Evolutionary conservation across 169 alveolate species (phyloP), one percentile per base, ranked within the genome.

Genomic region (Cryptosporidium tyzzeri): DNA sequence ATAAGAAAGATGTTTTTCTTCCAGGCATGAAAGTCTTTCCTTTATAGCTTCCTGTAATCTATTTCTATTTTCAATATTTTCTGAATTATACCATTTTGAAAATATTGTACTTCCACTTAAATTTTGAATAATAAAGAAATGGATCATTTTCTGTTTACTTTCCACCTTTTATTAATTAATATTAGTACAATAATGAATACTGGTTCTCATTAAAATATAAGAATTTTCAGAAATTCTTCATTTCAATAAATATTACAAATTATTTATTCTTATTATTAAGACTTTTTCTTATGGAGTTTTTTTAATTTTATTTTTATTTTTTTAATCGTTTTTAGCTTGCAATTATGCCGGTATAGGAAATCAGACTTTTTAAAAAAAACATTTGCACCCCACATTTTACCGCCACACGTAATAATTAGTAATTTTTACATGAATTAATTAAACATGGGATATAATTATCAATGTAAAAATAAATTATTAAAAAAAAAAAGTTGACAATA

Each of bases 51-150:
- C 89, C 21, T 80, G 80, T 12, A 80, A 9, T 41, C n/a, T 62
- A 9, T 62, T 80, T 35, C 75, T 59, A 10, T 80, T 45, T 33
- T 80, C 75, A 41, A 29, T 5, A 31, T 21, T 80, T 5, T 45
- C 67, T 6, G 68, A 62, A 29, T 5, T 80, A 48, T 80, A 80
- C 89, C 89, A 80, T 26, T 69, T 80, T 12, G 89, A 59, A 61
- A 80, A 80, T 61, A 59, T 80, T 18, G 74, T 80, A 16, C 45
- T 80, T 18, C 89, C 89, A 62, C 21, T 65, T 29, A 80, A 33
- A 62, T 61, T 80, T 31, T 80, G 89, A 44, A 80, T 62, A 21
- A 80, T 44, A 33, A 80, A 65, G 29, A 62, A 80, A 53, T 80
- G 74, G 26, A 80, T 80, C 89, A 80, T 80, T 59, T 45, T 48